Evolutionary conservation across 2,329 filamentous ascomycete genomes (phyloP), one percentile per base, ranked within the genome.

Genomic region (Verticillium albo-atrum): DNA sequence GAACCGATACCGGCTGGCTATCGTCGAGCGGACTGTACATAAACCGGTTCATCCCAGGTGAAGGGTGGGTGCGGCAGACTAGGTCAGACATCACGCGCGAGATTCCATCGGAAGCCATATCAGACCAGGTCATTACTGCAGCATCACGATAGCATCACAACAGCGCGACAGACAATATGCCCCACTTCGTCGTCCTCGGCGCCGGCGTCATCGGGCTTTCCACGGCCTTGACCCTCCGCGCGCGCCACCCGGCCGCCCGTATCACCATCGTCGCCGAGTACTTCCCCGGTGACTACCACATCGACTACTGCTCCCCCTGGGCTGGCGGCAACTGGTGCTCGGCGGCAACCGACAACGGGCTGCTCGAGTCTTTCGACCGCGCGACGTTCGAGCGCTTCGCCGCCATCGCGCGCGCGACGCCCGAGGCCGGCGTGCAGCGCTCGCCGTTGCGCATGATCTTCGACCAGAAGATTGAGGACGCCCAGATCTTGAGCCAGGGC

Each of bases 261-360:
- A 56, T 96, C 64, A 92, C 90, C 0, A 79, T 96, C 35, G 79
- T 92, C 32, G 89, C 91, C 5, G 96, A 94, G 70, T 90, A 96
- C 71, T 95, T 97, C 89, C 93, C 93, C 0, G 93, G 93, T 35
- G 93, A 97, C 77, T 95, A 94, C 73, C 90, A 94, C 65, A 89
- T 93, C 65, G 89, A 96, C 78, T 97, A 97, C 72, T 88, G 91
- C 1, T 96, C 91, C 6, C 92, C 91, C 1, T 96, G 91, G 89
- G 92, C 92, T 3, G 92, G 92, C 15, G 92, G 91, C 62, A 94
- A 95, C 12, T 63, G 61, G 61, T 69, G 88, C 87, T 68, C 72
- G 89, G 61, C 91, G 89, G 87, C 90, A 68, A 62, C 87, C n/a
- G 42, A 47, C 42, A 79, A 26, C n/a, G 14, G 62, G 2, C n/a